Conservation (phyloP, 345 rosid species). For the Trapa incisa region DNA sequence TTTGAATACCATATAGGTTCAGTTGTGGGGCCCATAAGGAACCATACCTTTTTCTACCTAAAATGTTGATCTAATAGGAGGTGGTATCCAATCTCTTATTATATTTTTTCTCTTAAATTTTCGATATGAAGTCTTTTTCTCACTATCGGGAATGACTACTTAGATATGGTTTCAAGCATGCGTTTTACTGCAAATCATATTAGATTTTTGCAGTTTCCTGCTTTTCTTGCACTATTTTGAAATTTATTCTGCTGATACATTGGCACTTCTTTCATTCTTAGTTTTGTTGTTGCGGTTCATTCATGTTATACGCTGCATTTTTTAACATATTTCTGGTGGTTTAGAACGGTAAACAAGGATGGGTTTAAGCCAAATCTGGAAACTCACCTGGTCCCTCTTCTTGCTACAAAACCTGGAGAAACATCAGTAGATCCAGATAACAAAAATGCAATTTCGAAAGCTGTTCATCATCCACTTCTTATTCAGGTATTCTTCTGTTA, state of each 20-base stretch:
- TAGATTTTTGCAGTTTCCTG: too few relatives aligned
- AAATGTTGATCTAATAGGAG: too few relatives aligned
- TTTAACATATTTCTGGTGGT: conserved; percentile 19
- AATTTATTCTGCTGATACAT: too few relatives aligned
- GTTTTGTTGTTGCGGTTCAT: background rate
- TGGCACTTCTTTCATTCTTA: too few relatives aligned
- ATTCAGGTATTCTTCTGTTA: conserved; percentile 45
- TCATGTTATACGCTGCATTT: background rate
- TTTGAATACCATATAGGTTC: too few relatives aligned
- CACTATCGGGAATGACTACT: background rate
- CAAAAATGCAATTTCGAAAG: conserved; percentile 32
- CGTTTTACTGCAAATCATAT: background rate
- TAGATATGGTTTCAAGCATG: background rate
- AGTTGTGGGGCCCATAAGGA: too few relatives aligned
- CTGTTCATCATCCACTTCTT: conserved; percentile 71
- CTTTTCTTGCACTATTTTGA: too few relatives aligned
- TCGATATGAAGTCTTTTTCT: too few relatives aligned
- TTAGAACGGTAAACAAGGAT: conserved; percentile 78
- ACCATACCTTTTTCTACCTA: too few relatives aligned
- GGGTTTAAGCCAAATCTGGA: conserved; percentile 93
- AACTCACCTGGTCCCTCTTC: conserved; percentile 70
- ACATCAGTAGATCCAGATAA: conserved; percentile 34
- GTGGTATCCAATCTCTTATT: too few relatives aligned
- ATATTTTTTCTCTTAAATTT: too few relatives aligned
- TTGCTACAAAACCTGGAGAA: conserved; percentile 55